Evolutionary conservation across 2,329 filamentous ascomycete genomes (phyloP), one percentile per base, ranked within the genome.

Genomic region (Monascus ruber): DNA sequence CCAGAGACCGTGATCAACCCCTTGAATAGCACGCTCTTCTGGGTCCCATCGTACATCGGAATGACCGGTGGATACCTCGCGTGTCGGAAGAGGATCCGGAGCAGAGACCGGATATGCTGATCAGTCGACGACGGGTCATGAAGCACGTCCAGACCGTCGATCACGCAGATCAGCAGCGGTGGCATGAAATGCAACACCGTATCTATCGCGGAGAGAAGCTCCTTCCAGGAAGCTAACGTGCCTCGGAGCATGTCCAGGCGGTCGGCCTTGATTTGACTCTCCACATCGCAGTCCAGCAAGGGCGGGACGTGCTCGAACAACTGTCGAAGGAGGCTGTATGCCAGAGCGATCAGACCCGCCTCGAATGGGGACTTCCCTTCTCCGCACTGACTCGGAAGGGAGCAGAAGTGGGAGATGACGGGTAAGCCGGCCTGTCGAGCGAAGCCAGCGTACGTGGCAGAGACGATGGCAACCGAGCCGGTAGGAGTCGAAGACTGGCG

Each of bases 261-360:
- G 36, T 64, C 60, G 1, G 50, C 47, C 26, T 52, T 59, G n/a
- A 63, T 42, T 36, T 60, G 55, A 33, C 57, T 54, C 6, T 54
- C 47, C 8, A 54, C 49, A 26, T 62, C 54, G 26, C 55, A 57
- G 39, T 62, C 57, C 26, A 62, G 44, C 24, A 63, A 54, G 0
- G 59, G 59, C 6, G 60, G 60, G 8, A 58, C 44, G 27, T 50
- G 52, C 39, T 64, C 57, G 24, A 63, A 56, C 37, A 63, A 40
- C 40, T 63, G 60, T 6, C 60, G 58, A 26, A 63, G 60, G 11
- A 64, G 37, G 42, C 60, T 64, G 42, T 64, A 63, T 2, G 56
- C 51, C 6, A 64, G 52, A 4, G 57, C 54, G n/a, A 64, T 52
- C 4, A 64, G 47, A 3, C 59, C 56, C 27, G 54, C 51, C 37